A percentile compares a stretch with the other conserved stretches of the same genome.
These are phyloP conservation scores for Penicillium herquei DNA, from an alignment of 495 filamentous ascomycete species.

Conservation along the genomic window DNA sequence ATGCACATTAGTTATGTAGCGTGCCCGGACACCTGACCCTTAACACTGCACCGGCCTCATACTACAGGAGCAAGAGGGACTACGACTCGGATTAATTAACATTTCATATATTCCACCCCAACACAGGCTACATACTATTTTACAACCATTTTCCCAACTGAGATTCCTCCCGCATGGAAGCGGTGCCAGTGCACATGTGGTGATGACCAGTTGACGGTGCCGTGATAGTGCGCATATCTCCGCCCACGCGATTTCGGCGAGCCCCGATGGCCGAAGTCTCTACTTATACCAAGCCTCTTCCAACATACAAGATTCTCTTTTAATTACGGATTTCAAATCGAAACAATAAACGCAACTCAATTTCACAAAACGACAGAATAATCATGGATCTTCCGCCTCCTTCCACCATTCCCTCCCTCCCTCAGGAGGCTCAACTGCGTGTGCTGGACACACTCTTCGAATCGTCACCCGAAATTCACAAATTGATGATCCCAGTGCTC, in stretches of 20 bases:
- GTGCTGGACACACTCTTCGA: constrained; percentile 87
- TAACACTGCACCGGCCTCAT: too few relatives aligned
- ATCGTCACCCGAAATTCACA: constrained; percentile 71
- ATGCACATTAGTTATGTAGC: too few relatives aligned
- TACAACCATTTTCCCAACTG: too few relatives aligned
- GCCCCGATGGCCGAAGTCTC: not conserved
- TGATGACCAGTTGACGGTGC: too few relatives aligned
- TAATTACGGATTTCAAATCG: not conserved
- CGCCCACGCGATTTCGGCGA: not conserved
- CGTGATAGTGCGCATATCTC: not conserved
- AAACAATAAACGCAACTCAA: not conserved
- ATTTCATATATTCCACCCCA: too few relatives aligned
- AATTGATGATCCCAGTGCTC: constrained; percentile 65
- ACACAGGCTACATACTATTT: too few relatives aligned
- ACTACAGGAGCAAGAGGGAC: too few relatives aligned
- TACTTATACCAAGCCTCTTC: not conserved
- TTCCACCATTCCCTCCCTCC: constrained; percentile 49
- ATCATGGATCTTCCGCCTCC: constrained; percentile 51
- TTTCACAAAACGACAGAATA: not conserved
- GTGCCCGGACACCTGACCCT: too few relatives aligned
- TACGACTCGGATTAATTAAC: too few relatives aligned
- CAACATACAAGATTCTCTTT: not conserved
- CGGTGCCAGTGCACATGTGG: too few relatives aligned
- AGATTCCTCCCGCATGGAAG: too few relatives aligned
- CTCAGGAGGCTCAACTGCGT: constrained; percentile 54